Conservation (phyloP, 2,329 filamentous ascomycete genomes). For the Coccinonectria pachysandricola region DNA sequence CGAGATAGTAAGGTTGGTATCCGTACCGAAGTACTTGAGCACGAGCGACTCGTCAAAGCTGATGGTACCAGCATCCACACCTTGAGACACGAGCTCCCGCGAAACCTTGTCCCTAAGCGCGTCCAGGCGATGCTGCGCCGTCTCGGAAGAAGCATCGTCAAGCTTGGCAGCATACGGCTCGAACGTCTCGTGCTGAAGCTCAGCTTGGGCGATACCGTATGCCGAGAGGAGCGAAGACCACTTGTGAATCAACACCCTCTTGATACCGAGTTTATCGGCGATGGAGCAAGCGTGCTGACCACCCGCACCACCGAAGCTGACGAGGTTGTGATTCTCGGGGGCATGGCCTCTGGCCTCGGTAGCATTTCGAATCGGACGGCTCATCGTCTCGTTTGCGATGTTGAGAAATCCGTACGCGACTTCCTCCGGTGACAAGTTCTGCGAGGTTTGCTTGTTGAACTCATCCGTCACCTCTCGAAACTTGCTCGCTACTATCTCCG, state of each 20-base stretch:
- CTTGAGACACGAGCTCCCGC: conserved; percentile 29
- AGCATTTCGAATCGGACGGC: conserved; percentile 61
- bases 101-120: conserved; percentile 22
- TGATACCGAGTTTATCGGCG: conserved; percentile 29
- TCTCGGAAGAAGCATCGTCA: conserved; percentile 1
- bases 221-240: conserved; percentile 32
- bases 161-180: conserved; percentile 21
- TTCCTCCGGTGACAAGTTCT: conserved; percentile 23
- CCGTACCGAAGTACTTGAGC: conserved; percentile 38
- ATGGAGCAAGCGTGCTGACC: conserved; percentile 46
- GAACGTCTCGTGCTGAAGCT: conserved; percentile 27
- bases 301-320: conserved; percentile 59
- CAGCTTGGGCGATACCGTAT: conserved; percentile 32
- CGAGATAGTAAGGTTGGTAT: conserved; percentile 31
- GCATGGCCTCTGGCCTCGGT: conserved; percentile 45
- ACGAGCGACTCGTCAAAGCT: conserved; percentile 32
- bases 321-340: conserved; percentile 22
- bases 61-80: conserved; percentile 28
- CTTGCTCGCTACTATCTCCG: conserved; percentile 24
- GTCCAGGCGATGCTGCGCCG: conserved; percentile 14
- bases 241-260: conserved; percentile 31
- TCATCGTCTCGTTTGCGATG: conserved; percentile 69
- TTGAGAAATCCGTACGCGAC: conserved; percentile 61
- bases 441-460: conserved; percentile 28
- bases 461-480: conserved; percentile 29